phyloP scores from a whole-genome alignment of 1,284 basidiomycete species.

The Papiliotrema fonsecae region DNA sequence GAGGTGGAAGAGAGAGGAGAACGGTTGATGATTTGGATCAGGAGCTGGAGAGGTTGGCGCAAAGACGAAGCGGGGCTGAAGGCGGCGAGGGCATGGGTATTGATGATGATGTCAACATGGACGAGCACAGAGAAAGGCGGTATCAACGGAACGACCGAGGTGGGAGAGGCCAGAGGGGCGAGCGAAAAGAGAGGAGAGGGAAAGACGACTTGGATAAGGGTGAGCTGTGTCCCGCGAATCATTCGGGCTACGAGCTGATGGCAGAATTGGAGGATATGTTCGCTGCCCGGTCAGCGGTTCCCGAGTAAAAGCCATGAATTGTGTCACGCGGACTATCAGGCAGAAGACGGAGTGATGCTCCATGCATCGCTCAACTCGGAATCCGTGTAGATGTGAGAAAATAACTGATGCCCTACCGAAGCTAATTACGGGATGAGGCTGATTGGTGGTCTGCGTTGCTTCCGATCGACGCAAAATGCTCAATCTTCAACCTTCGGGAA shows the following conservation, averaged over 20 bases:
- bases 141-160: constrained; percentile 6
- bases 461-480: no score
- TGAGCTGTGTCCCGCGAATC: constrained; percentile 12
- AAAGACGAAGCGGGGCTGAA: constrained; percentile 10
- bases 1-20: constrained; percentile 6
- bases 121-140: constrained; percentile 4
- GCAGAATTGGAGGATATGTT: constrained; percentile 29
- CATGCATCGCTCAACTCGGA: no score
- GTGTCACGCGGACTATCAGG: no score
- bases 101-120: constrained; percentile 7
- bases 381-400: no score
- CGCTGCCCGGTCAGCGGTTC: constrained; percentile 10
- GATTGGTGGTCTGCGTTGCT: no score
- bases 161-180: constrained; percentile 6
- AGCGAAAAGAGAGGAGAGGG: constrained; percentile 12
- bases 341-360: no score
- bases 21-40: constrained; percentile 38
- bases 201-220: constrained; percentile 41
- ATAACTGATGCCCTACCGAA: no score
- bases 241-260: constrained; percentile 6
- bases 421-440: no score
- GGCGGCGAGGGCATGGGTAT: constrained; percentile 12
- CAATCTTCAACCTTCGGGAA: no score
- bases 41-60: constrained; percentile 34
- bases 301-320: no score